phyloP scores from a whole-genome alignment of 140 eudicot species.

The Cichorium intybus region DNA sequence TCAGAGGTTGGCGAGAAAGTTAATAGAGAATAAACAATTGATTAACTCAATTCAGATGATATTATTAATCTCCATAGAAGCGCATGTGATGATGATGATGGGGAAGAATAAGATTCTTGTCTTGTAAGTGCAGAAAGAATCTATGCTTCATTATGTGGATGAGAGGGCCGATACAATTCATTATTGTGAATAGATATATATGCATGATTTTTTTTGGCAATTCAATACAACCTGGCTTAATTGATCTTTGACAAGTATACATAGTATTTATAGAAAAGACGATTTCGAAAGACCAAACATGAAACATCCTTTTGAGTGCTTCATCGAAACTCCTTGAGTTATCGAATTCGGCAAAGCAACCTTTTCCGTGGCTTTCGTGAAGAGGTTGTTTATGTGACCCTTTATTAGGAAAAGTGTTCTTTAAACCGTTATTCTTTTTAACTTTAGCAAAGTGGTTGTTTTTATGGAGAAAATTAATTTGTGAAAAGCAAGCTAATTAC shows the following conservation, averaged over 20 bases:
- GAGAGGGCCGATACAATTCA: conserved; percentile 12
- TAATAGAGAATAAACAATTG: conserved; percentile 29
- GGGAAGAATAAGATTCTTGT: conserved; percentile 51
- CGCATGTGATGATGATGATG: conserved; percentile 40
- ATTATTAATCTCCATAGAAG: conserved; percentile 26
- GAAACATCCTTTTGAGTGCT: conserved; percentile 6
- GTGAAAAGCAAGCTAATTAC: not conserved
- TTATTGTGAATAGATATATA: conserved; percentile 1
- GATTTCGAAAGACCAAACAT: not conserved
- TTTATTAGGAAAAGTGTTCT: not conserved
- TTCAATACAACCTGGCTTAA: not conserved
- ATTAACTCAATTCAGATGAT: conserved; percentile 2
- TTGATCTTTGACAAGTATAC: not conserved
- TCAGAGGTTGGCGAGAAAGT: conserved; percentile 14
- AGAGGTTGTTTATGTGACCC: not conserved
- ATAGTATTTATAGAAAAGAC: not conserved
- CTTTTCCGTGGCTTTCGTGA: conserved; percentile 1
- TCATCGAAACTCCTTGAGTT: not conserved
- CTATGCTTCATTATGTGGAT: conserved; percentile 36
- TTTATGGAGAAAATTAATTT: not conserved
- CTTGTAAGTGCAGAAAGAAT: conserved; percentile 59
- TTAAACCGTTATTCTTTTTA: not conserved
- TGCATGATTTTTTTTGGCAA: not conserved
- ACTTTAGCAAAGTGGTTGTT: no score
- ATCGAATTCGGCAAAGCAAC: conserved; percentile 1